A percentile compares a stretch with the other conserved stretches of the same genome.
Conservation (phyloP, 495 filamentous ascomycete genomes). For the Penicillium canescens region DNA sequence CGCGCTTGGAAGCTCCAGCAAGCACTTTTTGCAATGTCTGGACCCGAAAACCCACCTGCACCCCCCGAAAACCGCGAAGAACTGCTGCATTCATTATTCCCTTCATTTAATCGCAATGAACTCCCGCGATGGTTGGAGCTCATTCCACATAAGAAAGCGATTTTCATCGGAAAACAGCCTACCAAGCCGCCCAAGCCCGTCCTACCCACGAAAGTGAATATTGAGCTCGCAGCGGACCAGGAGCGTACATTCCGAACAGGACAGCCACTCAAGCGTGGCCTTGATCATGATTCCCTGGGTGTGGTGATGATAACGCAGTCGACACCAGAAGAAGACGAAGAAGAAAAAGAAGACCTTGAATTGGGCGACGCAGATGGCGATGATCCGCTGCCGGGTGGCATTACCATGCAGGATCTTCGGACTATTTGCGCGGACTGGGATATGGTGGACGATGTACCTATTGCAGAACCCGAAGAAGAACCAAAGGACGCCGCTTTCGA, state of each 20-base stretch:
- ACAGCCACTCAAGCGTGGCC: constrained; percentile 52
- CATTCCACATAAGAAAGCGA: constrained; percentile 70
- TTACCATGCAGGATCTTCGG: constrained; percentile 72
- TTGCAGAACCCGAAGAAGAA: constrained; percentile 29
- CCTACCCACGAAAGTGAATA: constrained; percentile 78
- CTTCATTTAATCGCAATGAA: constrained; percentile 64
- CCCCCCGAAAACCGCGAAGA: constrained; percentile 66
- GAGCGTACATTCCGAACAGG: constrained; percentile 75
- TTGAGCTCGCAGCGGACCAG: constrained; percentile 81
- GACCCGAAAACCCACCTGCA: constrained; percentile 49
- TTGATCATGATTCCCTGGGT: constrained; percentile 57
- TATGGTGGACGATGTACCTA: constrained; percentile 45
- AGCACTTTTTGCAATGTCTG: constrained; percentile 53
- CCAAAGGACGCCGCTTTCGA: constrained; percentile 29
- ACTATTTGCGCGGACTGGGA: constrained; percentile 86
- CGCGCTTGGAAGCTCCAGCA: constrained; percentile 54
- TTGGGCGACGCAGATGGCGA: constrained; percentile 52
- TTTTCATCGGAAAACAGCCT: constrained; percentile 68
- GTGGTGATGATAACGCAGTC: constrained; percentile 57
- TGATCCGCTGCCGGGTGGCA: constrained; percentile 55
- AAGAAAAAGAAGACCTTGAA: constrained; percentile 62
- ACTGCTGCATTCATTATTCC: constrained; percentile 67
- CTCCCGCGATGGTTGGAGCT: constrained; percentile 70
- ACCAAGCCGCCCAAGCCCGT: constrained; percentile 76
- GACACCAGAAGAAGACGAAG: constrained; percentile 52